Evolutionary conservation across 192 early-diverging fungal species (phyloP), one percentile per base, ranked within the genome.

Genomic region (Radiomyces spectabilis): DNA sequence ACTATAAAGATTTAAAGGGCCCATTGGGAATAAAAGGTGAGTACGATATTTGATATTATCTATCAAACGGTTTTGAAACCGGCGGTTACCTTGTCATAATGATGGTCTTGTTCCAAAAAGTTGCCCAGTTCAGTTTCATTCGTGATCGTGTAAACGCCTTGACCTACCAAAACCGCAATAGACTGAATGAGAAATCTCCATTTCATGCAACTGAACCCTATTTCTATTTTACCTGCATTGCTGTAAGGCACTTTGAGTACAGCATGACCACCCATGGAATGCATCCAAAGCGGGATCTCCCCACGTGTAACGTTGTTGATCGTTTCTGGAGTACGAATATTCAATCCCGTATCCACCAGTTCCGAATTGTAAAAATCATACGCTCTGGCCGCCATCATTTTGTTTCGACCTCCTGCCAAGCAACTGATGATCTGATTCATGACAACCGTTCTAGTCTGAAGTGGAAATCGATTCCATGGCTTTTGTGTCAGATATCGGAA

Each of bases 61-160:
- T n/a, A n/a, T n/a, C n/a, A n/a, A n/a, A n/a, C n/a, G n/a, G n/a
- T n/a, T n/a, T n/a, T n/a, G n/a, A n/a, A n/a, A n/a, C n/a, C n/a
- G n/a, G n/a, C n/a, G n/a, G n/a, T 30, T 55, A 60, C 64, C 47
- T 93, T 93, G 71, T 91, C 84, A 62, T 93, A 93, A 52, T 86
- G 80, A 47, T 93, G 91, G 58, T 85, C 82, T 27, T 70, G 66
- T 8, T 76, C 71, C 76, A 93, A 78, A 57, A 93, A 93, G 13
- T 73, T 69, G 26, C 81, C 68, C 24, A 93, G 70, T 66, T 93
- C 91, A 19, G 69, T 39, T 25, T 77, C 70, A 55, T 82, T 87
- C 24, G 89, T 91, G 57, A 93, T 93, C 8, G 91, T 93, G 70
- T 90, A 93, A 0, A 93, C 91, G 26, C 91, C 91, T 69, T 93